These are phyloP conservation scores for Pulveroboletus frians DNA, from an alignment of 768 basidiomycete species.

Conservation along the genomic window DNA sequence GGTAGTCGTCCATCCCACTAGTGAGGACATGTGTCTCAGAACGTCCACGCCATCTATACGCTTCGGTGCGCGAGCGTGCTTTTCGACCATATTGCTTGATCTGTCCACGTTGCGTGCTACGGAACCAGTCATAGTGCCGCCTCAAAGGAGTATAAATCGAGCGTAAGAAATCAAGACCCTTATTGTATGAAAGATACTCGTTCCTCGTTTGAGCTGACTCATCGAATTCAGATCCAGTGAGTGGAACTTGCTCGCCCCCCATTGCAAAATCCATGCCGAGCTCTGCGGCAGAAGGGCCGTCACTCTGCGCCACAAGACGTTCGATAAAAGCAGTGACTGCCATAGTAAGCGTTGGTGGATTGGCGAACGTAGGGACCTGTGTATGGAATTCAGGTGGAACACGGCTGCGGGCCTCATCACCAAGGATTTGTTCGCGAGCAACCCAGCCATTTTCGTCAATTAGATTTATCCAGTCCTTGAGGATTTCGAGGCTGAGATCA, in stretches of 20 bases:
- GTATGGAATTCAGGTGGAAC: conserved; percentile 88
- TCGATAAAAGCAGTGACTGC: conserved; percentile 86
- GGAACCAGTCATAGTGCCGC: conserved; percentile 95
- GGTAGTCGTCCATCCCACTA: conserved; percentile 96
- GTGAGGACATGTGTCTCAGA: conserved; percentile 85
- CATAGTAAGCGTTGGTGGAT: conserved; percentile 93
- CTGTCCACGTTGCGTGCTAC: conserved; percentile 88
- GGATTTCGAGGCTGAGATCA: conserved; percentile 84
- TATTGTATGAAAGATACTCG: conserved; percentile 53
- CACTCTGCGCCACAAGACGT: conserved; percentile 48
- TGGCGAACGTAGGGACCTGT: conserved; percentile 91
- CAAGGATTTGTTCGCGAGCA: conserved; percentile 91
- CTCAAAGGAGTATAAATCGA: conserved; percentile 81
- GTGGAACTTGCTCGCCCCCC: conserved; percentile 47
- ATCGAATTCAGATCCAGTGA: conserved; percentile 28
- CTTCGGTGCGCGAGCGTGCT: conserved; percentile 84
- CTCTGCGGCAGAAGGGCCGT: conserved; percentile 51
- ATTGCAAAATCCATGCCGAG: conserved; percentile 62
- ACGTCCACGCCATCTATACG: conserved; percentile 91
- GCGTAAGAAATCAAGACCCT: conserved; percentile 63
- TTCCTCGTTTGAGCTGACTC: conserved; percentile 31
- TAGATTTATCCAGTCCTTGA: conserved; percentile 84
- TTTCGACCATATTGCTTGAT: conserved; percentile 85
- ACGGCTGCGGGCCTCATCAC: conserved; percentile 94
- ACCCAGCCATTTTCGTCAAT: conserved; percentile 97